phyloP scores from a whole-genome alignment of 768 basidiomycete species.

The Pleurotus eryngii region DNA sequence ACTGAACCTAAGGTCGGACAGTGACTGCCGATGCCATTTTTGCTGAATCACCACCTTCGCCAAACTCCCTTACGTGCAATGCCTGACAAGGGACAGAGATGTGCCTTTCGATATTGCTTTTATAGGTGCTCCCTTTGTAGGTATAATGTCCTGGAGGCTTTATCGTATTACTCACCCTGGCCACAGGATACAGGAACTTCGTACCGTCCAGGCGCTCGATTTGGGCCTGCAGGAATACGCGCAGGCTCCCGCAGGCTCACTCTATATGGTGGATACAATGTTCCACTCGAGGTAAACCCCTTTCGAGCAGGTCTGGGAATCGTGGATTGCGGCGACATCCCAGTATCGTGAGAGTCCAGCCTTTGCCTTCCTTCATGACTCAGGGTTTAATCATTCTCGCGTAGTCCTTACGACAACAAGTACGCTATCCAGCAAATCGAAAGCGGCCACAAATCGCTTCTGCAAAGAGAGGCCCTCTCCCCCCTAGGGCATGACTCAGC shows the following conservation, averaged over 20 bases:
- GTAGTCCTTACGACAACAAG: conserved; percentile 68
- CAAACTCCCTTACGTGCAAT: conserved; percentile 80
- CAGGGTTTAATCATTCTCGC: background rate
- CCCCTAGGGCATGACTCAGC: conserved; percentile 59
- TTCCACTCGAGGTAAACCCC: conserved; percentile 70
- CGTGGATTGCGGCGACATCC: conserved; percentile 78
- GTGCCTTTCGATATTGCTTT: conserved; percentile 76
- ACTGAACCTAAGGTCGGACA: conserved; percentile 17
- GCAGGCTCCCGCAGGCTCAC: conserved; percentile 74
- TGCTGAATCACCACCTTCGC: conserved; percentile 82
- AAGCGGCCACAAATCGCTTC: conserved; percentile 63
- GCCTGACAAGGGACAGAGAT: conserved; percentile 61
- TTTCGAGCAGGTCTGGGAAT: conserved; percentile 64
- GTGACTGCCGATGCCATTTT: conserved; percentile 79
- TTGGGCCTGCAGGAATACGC: conserved; percentile 82
- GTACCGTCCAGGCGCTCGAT: conserved; percentile 81
- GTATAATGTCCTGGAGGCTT: conserved; percentile 15
- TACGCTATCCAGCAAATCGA: conserved; percentile 75
- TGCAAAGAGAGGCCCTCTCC: conserved; percentile 61
- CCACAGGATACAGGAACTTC: conserved; percentile 67
- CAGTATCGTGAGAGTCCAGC: conserved; percentile 48
- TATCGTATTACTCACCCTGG: background rate
- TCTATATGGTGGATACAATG: conserved; percentile 76
- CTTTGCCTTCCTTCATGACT: background rate
- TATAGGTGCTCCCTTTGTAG: conserved; percentile 74